Conservation (phyloP, 768 basidiomycete genomes). For the Podaxis sp. region DNA sequence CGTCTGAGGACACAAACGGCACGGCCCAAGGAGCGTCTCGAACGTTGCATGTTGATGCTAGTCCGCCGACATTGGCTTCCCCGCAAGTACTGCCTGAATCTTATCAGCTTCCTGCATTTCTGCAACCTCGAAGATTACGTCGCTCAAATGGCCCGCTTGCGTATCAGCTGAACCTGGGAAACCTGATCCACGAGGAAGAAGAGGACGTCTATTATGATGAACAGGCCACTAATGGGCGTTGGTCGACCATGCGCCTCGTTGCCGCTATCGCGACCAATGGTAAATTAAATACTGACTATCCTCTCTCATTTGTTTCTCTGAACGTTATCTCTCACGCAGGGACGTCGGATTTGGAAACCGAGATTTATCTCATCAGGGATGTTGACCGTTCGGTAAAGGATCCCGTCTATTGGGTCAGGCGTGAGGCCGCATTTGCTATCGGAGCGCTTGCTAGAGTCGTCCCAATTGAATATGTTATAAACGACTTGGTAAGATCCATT, state of each 20-base stretch:
- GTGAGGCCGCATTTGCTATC: constrained; percentile 86
- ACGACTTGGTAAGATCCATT: constrained; percentile 51
- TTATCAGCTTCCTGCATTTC: constrained; percentile 1
- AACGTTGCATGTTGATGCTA: not conserved
- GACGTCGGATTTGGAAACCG: constrained; percentile 49
- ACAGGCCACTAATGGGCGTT: constrained; percentile 80
- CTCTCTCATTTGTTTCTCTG: constrained; percentile 14
- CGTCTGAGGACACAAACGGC: not conserved
- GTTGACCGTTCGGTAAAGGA: constrained; percentile 68
- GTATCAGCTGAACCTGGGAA: constrained; percentile 11
- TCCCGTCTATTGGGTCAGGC: constrained; percentile 73
- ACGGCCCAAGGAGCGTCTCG: not conserved
- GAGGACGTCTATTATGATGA: constrained; percentile 26
- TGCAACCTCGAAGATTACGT: not conserved
- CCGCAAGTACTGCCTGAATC: not conserved
- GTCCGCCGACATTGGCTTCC: not conserved
- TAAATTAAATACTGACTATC: constrained; percentile 31
- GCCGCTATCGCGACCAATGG: constrained; percentile 83
- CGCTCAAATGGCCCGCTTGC: not conserved
- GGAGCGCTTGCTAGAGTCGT: constrained; percentile 88
- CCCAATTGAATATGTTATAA: constrained; percentile 67
- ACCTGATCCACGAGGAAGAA: constrained; percentile 13
- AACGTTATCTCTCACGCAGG: constrained; percentile 30
- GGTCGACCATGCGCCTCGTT: constrained; percentile 93
- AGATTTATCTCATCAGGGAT: constrained; percentile 72